phyloP scores from a whole-genome alignment of 2,329 filamentous ascomycete genomes.

The Beauveria medogensis region DNA sequence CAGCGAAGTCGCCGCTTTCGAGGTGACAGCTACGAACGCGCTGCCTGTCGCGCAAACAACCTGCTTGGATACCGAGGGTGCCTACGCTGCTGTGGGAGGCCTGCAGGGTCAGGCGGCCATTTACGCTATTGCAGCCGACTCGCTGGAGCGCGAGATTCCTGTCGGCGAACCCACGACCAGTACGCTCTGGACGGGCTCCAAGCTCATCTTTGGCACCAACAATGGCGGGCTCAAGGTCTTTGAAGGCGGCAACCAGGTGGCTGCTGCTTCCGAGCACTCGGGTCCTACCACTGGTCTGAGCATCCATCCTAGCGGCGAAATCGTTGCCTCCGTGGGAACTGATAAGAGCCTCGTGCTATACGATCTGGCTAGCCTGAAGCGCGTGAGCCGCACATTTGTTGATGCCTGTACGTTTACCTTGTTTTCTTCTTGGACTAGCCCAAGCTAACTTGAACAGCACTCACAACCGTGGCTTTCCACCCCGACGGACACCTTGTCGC shows the following conservation, averaged over 20 bases:
- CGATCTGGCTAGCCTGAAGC: slow-evolving; percentile 59
- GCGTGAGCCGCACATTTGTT: slow-evolving; percentile 70
- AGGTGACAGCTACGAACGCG: slow-evolving; percentile 36
- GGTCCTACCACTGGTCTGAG: slow-evolving; percentile 71
- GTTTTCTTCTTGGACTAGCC: neutral
- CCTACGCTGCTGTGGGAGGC: slow-evolving; percentile 66
- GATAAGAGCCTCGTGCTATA: slow-evolving; percentile 94
- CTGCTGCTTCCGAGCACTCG: slow-evolving; percentile 71
- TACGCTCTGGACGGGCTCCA: slow-evolving; percentile 56
- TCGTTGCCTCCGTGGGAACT: slow-evolving; percentile 77
- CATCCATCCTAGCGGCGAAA: slow-evolving; percentile 71
- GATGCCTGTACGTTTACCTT: slow-evolving; percentile 58
- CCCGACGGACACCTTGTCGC: slow-evolving; percentile 94
- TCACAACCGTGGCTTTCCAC: slow-evolving; percentile 79
- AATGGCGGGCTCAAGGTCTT: slow-evolving; percentile 76
- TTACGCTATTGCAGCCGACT: slow-evolving; percentile 63
- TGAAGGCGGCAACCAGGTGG: slow-evolving; percentile 59
- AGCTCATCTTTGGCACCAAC: slow-evolving; percentile 64
- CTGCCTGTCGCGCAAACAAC: slow-evolving; percentile 41
- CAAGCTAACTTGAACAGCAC: slow-evolving; percentile 39
- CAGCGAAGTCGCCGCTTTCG: slow-evolving; percentile 55
- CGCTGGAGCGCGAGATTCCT: slow-evolving; percentile 58
- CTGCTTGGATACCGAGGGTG: slow-evolving; percentile 44
- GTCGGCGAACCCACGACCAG: slow-evolving; percentile 61
- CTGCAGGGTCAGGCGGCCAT: slow-evolving; percentile 66